phyloP scores from a whole-genome alignment of 371 early-diverging fungal species.

The Lichtheimia ornata region DNA sequence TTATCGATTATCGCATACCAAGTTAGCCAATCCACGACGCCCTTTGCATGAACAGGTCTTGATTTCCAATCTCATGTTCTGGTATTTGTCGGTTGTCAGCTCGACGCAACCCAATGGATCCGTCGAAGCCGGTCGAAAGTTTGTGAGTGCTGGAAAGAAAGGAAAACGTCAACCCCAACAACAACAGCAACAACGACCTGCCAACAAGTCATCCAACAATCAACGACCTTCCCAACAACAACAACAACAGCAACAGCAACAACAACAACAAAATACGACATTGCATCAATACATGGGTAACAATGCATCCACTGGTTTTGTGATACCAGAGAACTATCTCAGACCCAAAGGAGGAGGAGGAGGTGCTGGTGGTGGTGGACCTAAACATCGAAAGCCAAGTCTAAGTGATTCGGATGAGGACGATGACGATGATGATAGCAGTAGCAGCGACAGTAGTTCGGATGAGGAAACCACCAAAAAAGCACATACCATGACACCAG shows the following conservation, averaged over 20 bases:
- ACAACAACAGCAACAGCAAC: slow-evolving; percentile 12
- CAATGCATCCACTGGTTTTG: slow-evolving; percentile 39
- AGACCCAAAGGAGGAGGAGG: slow-evolving; percentile 12
- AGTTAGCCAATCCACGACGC: slow-evolving; percentile 88
- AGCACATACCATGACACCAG: slow-evolving; percentile 6
- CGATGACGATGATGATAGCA: slow-evolving; percentile 6
- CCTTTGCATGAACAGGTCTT: slow-evolving; percentile 91
- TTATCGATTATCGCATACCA: slow-evolving; percentile 90
- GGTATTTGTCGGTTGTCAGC: slow-evolving; percentile 80
- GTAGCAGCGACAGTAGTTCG: slow-evolving; percentile 15
- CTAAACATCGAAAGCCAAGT: slow-evolving; percentile 4
- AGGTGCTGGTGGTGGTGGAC: too few species aligned
- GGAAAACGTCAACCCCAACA: slow-evolving; percentile 15
- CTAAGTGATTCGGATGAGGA: neutral
- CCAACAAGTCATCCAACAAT: neutral
- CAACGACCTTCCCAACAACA: neutral
- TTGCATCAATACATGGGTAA: slow-evolving; percentile 12
- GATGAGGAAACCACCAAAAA: slow-evolving; percentile 23
- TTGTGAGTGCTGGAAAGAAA: slow-evolving; percentile 20
- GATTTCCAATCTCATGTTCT: slow-evolving; percentile 95
- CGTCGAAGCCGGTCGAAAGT: slow-evolving; percentile 9
- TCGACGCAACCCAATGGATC: slow-evolving; percentile 8
- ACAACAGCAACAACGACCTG: slow-evolving; percentile 10
- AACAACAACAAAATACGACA: slow-evolving; percentile 6
- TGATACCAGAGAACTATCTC: slow-evolving; percentile 46